Conservation (phyloP, 352 stramenopile species). For the Thalassiosira allenii region DNA sequence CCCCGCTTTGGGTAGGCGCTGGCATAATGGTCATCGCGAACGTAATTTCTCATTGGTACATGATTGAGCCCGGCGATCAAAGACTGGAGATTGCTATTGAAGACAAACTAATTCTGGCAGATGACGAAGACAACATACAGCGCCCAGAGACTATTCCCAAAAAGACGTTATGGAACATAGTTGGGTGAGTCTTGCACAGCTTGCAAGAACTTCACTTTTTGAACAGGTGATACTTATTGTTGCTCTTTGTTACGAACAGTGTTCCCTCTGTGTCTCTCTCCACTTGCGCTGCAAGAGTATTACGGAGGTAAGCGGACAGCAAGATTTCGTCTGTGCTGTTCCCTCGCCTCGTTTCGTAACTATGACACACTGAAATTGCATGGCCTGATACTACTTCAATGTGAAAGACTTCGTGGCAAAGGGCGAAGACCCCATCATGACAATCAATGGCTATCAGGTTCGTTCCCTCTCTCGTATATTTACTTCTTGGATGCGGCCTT, state of each 20-base stretch:
- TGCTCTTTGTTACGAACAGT: too few species aligned
- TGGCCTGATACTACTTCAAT: too few species aligned
- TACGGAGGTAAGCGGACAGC: too few species aligned
- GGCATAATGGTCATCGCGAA: slow-evolving; percentile 21
- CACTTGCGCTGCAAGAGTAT: slow-evolving; percentile 37
- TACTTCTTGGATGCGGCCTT: too few species aligned
- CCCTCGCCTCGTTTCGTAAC: too few species aligned
- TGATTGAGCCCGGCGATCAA: slow-evolving; percentile 35
- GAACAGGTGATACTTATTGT: too few species aligned
- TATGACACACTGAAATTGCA: too few species aligned
- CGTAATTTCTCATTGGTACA: slow-evolving; percentile 15
- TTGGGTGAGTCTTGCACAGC: slow-evolving; percentile 11
- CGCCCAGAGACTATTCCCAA: slow-evolving; percentile 31
- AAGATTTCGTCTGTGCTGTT: too few species aligned
- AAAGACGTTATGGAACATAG: slow-evolving; percentile 37
- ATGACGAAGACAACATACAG: slow-evolving; percentile 24
- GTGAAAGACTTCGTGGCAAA: slow-evolving; percentile 18
- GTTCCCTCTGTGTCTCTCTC: slow-evolving; percentile 43
- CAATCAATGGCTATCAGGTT: too few species aligned
- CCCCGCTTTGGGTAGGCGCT: slow-evolving; percentile 31
- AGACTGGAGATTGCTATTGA: background rate
- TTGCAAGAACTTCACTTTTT: too few species aligned
- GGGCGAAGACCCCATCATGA: slow-evolving; percentile 36
- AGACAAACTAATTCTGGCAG: slow-evolving; percentile 2
- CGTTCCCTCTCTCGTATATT: too few species aligned